These are phyloP conservation scores for Gracilariopsis chorda DNA, from an alignment of 23 red algal genomes.

Conservation along the genomic window DNA sequence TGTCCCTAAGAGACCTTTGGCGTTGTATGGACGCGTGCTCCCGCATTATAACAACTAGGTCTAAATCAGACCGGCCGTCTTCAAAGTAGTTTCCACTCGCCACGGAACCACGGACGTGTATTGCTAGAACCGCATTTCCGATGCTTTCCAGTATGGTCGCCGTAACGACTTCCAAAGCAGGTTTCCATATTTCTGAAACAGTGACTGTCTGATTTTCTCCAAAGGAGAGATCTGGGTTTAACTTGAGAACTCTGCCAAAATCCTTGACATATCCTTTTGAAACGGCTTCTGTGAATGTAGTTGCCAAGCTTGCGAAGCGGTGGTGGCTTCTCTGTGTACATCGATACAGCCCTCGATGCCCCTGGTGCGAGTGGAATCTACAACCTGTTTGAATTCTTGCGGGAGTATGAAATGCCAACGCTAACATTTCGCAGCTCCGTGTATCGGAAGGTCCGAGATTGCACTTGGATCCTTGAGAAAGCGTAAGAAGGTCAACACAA, in stretches of 20 bases:
- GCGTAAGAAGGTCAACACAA: too few relatives aligned
- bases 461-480: too few relatives aligned
- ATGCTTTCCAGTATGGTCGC: not conserved
- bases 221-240: not conserved
- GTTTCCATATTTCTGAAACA: not conserved
- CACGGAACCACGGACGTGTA: constrained; percentile 47
- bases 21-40: not conserved
- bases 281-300: constrained; percentile 21
- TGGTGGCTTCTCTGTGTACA: too few relatives aligned
- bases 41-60: constrained; percentile 33
- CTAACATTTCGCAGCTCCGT: too few relatives aligned
- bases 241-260: constrained; percentile 29
- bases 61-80: constrained; percentile 40
- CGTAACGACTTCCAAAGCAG: not conserved
- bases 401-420: too few relatives aligned
- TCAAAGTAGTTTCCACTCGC: not conserved
- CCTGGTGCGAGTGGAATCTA: too few relatives aligned
- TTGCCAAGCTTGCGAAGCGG: too few relatives aligned
- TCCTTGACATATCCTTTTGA: constrained; percentile 27
- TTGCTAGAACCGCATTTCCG: not conserved
- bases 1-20: not conserved
- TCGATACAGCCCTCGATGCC: too few relatives aligned
- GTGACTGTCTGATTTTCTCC: not conserved
- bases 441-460: too few relatives aligned
- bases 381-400: too few relatives aligned